Conservation (phyloP, 257 asterid genomes). For the Solanum verrucosum region DNA sequence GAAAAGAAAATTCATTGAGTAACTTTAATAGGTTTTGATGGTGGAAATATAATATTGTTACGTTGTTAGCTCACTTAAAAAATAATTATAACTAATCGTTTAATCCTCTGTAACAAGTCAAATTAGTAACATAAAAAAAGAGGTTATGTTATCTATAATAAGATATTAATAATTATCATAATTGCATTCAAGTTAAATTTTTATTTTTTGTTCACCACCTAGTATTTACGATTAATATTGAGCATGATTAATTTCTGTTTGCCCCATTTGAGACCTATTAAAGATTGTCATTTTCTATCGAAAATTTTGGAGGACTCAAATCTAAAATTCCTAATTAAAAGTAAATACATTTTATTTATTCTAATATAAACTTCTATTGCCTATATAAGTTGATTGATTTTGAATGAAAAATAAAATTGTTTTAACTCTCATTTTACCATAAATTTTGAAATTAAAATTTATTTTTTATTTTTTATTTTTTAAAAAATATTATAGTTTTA, state of each 20-base stretch:
- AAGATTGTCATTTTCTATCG: no score
- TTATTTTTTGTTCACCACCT: not conserved
- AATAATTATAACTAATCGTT: not conserved
- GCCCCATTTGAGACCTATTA: not conserved
- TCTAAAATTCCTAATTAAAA: no score
- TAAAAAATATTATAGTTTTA: no score
- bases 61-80: not conserved
- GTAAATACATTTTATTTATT: no score
- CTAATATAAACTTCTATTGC: no score
- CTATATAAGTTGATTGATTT: not conserved
- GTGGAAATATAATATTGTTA: not conserved
- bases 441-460: not conserved
- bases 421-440: not conserved
- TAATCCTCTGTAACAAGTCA: not conserved
- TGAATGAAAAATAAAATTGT: not conserved
- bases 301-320: no score
- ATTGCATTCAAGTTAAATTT: not conserved
- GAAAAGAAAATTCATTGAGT: not conserved
- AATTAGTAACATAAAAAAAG: not conserved
- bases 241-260: not conserved
- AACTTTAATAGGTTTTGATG: not conserved
- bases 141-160: no score
- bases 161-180: not conserved
- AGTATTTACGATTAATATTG: not conserved
- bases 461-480: fast-evolving